Evolutionary conservation across 139 green algal species (phyloP).

Genomic region (Eudorina sp.): DNA sequence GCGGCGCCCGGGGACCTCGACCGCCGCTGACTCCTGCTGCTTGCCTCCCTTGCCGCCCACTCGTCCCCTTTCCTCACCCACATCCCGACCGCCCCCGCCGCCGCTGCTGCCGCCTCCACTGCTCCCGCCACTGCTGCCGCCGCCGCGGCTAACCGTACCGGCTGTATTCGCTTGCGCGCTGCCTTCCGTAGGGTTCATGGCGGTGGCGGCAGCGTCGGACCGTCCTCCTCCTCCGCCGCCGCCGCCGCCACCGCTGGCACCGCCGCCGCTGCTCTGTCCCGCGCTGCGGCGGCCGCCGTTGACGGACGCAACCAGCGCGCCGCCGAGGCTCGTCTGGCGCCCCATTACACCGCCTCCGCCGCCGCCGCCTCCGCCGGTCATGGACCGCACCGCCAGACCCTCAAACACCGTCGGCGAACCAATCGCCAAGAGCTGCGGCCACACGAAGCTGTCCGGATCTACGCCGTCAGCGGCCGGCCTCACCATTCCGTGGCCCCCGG

Average conservation of each 20-base stretch:
- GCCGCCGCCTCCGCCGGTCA: background rate
- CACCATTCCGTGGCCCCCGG: background rate
- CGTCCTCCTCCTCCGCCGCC: background rate
- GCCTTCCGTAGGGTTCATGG: too few species aligned
- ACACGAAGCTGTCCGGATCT: background rate
- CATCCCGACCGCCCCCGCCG: background rate
- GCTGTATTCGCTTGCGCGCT: too few species aligned
- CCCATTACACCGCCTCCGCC: background rate
- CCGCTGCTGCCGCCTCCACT: background rate
- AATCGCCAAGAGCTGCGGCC: slow-evolving; percentile 42
- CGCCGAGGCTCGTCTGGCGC: background rate
- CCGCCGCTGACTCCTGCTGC: background rate
- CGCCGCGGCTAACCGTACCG: background rate
- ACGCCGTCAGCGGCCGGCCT: background rate
- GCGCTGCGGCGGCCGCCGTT: background rate
- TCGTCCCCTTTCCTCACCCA: background rate
- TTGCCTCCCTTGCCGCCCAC: background rate
- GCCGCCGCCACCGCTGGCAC: background rate
- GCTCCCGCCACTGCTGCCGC: background rate
- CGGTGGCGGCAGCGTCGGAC: too few species aligned
- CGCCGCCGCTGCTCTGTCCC: background rate
- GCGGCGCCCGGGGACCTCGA: background rate
- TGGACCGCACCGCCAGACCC: background rate
- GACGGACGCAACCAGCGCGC: background rate
- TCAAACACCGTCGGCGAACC: slow-evolving; percentile 37